A percentile compares a stretch with the other conserved stretches of the same genome.
phyloP scores from a whole-genome alignment of 169 alveolate species.

The Plasmodium relictum region DNA sequence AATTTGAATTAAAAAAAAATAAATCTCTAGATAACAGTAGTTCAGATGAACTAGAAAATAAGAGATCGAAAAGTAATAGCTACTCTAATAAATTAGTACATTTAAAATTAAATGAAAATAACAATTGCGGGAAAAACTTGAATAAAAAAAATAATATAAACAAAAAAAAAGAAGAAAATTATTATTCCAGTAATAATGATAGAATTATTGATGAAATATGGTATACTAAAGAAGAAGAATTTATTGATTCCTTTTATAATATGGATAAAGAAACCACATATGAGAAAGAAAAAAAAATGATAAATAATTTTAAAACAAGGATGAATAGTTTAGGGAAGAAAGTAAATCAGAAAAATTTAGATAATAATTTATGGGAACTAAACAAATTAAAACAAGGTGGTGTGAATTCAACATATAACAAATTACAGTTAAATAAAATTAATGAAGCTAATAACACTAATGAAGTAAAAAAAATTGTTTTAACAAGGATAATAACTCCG shows the following conservation, averaged over 20 bases:
- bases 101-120: neutral
- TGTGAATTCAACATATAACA: slow-evolving; percentile 85
- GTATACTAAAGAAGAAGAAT: slow-evolving; percentile 76
- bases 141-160: slow-evolving; percentile 2
- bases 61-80: neutral
- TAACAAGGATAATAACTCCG: slow-evolving; percentile 94
- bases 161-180: slow-evolving; percentile 21
- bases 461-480: slow-evolving; percentile 92
- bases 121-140: neutral
- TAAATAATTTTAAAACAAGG: slow-evolving; percentile 40
- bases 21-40: neutral
- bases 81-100: neutral
- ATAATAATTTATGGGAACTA: slow-evolving; percentile 97
- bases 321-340: slow-evolving; percentile 64
- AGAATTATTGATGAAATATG: slow-evolving; percentile 73
- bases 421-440: slow-evolving; percentile 84
- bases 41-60: neutral
- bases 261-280: slow-evolving; percentile 50
- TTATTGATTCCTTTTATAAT: slow-evolving; percentile 64
- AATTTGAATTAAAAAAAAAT: neutral
- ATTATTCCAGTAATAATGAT: slow-evolving; percentile 36
- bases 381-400: slow-evolving; percentile 96
- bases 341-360: slow-evolving; percentile 91
- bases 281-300: slow-evolving; percentile 67
- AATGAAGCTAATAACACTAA: slow-evolving; percentile 92